Evolutionary conservation across 495 filamentous ascomycete genomes (phyloP), one percentile per base, ranked within the genome.

Genomic region (Xylaria scruposa): DNA sequence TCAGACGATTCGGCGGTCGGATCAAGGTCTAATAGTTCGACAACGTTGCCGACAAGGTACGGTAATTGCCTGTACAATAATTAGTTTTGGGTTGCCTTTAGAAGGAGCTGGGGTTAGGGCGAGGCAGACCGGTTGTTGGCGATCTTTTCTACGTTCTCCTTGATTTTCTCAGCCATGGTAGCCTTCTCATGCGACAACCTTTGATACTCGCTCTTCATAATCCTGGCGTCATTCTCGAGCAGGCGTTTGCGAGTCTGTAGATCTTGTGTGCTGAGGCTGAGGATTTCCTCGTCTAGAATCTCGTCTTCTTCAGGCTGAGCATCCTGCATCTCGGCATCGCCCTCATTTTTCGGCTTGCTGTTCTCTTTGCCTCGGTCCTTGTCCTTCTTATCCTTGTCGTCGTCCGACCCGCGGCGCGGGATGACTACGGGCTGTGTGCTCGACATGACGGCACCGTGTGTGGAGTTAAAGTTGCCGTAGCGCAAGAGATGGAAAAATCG

Each of bases 111-210:
- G 58, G 58, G 31, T 36, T 40, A 42, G 68, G 47, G 58, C 49
- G 19, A 70, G 63, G 72, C 87, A 74, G 86, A 97, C 96, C 94
- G 90, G 82, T 99, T 99, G 81, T 99, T 99, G 71, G 97, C 95
- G 72, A 99, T 98, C 89, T 98, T 99, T 73, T 99, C 96, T 76
- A 92, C 83, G 77, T 99, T 99, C 79, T 99, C 96, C 88, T 98
- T 98, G 80, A 98, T 97, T 87, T 97, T 98, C 79, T 99, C 97
- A 70, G 90, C 88, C 96, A 98, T 99, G 70, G 91, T 89, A 66
- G 90, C 88, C 85, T 97, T 97, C 84, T 99, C 96, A 77, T 98
- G 96, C 75, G 91, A 91, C 85, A 99, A 87, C 76, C 96, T 91
- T 81, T 97, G 94, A 78, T 88, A 94, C 83, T 99, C 96, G 88